Conservation (phyloP, 805 yeast genomes). For the Saccharomyces eubayanus region DNA sequence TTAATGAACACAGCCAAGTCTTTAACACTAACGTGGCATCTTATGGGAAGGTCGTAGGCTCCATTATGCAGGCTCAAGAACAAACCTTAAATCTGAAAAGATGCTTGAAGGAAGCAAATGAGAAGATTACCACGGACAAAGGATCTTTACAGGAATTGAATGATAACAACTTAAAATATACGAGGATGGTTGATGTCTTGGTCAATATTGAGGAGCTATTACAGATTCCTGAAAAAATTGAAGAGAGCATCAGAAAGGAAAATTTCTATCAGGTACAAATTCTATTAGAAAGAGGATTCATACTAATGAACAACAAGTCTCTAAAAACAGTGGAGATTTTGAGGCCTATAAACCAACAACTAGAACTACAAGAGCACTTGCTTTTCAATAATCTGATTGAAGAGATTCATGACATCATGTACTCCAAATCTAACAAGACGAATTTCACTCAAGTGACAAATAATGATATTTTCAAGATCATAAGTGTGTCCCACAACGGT, state of each 20-base stretch:
- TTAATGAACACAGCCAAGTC: constrained; percentile 72
- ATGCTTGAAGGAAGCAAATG: constrained; percentile 41
- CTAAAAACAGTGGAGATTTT: constrained; percentile 54
- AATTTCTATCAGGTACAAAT: constrained; percentile 59
- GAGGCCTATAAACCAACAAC: constrained; percentile 40
- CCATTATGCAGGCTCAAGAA: constrained; percentile 58
- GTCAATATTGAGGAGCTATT: constrained; percentile 57
- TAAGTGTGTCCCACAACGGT: constrained; percentile 18
- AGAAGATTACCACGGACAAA: constrained; percentile 45
- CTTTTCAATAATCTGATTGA: constrained; percentile 69
- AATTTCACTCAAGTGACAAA: constrained; percentile 5
- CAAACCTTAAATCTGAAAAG: constrained; percentile 42
- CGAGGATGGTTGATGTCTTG: constrained; percentile 62
- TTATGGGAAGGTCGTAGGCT: constrained; percentile 59
- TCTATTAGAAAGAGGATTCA: constrained; percentile 39
- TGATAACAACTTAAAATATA: constrained; percentile 50
- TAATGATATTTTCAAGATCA: constrained; percentile 19
- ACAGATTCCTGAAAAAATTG: constrained; percentile 53
- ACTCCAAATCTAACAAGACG: constrained; percentile 36
- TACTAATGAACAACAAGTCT: constrained; percentile 41
- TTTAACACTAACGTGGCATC: constrained; percentile 82
- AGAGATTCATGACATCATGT: constrained; percentile 64
- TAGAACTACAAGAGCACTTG: constrained; percentile 49
- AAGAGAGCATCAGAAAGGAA: constrained; percentile 58
- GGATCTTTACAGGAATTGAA: constrained; percentile 57